Percentiles rank a stretch among this genome's conserved stretches.
phyloP scores from a whole-genome alignment of 2,329 filamentous ascomycete species.

The Trichophyton mentagrophytes region DNA sequence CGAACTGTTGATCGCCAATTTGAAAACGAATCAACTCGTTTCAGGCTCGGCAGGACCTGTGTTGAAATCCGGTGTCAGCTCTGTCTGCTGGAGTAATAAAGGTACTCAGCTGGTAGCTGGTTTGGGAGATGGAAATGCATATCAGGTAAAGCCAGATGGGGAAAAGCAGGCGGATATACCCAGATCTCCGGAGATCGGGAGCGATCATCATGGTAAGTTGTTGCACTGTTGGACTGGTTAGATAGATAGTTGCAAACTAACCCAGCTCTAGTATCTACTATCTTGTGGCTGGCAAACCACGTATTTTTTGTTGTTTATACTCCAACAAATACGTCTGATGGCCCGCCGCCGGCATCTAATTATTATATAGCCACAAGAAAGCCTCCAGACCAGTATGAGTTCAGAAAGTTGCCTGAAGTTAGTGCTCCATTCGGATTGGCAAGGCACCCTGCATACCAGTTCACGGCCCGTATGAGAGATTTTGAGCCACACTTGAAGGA shows the following conservation, averaged over 20 bases:
- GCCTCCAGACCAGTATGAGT: conserved; percentile 43
- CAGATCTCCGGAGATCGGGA: conserved; percentile 53
- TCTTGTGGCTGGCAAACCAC: conserved; percentile 81
- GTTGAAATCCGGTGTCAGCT: conserved; percentile 64
- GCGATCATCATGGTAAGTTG: conserved; percentile 52
- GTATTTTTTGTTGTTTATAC: conserved; percentile 73
- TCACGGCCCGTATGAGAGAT: conserved; percentile 61
- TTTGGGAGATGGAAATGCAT: conserved; percentile 62
- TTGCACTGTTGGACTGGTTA: not conserved
- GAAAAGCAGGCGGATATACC: conserved; percentile 66
- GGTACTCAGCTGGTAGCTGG: conserved; percentile 90
- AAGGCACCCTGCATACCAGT: conserved; percentile 59
- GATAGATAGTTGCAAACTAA: not conserved
- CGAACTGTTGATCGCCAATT: conserved; percentile 69
- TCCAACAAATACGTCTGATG: conserved; percentile 42
- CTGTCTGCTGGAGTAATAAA: conserved; percentile 78
- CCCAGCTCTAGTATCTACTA: conserved; percentile 48
- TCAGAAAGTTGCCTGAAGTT: conserved; percentile 63
- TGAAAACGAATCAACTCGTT: conserved; percentile 52
- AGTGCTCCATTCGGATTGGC: conserved; percentile 57
- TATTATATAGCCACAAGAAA: conserved; percentile 69
- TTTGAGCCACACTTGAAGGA: conserved; percentile 74
- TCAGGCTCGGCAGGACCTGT: conserved; percentile 49
- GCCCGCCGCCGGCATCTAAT: conserved; percentile 48
- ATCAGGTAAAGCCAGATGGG: conserved; percentile 75